phyloP scores from a whole-genome alignment of 2,329 filamentous ascomycete species.

The Fusarium pseudograminearum region DNA sequence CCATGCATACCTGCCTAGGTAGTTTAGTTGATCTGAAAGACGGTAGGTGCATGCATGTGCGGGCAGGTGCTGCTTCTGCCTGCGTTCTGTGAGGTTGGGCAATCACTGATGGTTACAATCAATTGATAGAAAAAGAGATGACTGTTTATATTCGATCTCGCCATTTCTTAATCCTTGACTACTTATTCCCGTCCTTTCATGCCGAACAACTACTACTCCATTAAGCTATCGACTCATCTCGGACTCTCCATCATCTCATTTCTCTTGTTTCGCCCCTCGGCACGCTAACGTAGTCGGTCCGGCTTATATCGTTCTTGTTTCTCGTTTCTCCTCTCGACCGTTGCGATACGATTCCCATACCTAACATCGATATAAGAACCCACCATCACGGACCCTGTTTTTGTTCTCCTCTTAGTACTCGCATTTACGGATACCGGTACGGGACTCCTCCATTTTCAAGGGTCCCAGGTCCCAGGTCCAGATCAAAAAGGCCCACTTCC shows the following conservation, averaged over 20 bases:
- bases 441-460: conserved; percentile 18
- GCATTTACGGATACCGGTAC: conserved; percentile 2
- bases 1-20: no score
- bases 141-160: conserved; percentile 28
- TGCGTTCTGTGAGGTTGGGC: conserved; percentile 12
- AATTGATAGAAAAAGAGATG: conserved; percentile 15
- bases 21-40: not conserved
- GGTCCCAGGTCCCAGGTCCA: conserved; percentile 43
- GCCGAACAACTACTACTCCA: not conserved
- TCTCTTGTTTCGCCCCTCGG: conserved; percentile 11
- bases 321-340: conserved; percentile 30
- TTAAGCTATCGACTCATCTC: conserved; percentile 4
- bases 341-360: conserved; percentile 15
- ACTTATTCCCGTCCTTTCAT: not conserved
- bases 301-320: conserved; percentile 14
- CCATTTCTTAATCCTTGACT: conserved; percentile 7
- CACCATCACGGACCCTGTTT: conserved; percentile 20
- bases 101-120: conserved; percentile 19
- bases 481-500: conserved; percentile 43
- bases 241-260: conserved; percentile 9
- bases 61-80: conserved; percentile 12
- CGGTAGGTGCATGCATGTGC: conserved; percentile 8
- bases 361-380: conserved; percentile 22
- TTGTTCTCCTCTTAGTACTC: not conserved
- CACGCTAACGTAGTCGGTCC: conserved; percentile 39